Conservation (phyloP, 148 eudicot genomes). For the Rhododendron ovatum region DNA sequence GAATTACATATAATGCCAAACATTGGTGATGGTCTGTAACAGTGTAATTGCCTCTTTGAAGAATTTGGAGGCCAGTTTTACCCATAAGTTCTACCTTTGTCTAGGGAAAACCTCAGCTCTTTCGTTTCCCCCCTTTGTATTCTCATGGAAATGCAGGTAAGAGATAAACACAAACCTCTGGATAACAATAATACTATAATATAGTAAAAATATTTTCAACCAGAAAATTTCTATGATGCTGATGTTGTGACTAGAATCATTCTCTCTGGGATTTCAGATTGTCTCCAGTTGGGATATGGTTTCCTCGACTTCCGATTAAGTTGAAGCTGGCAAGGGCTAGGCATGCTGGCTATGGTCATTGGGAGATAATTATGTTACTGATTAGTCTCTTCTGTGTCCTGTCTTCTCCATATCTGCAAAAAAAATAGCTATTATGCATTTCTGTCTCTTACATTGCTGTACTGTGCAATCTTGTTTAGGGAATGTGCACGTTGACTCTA, state of each 20-base stretch:
- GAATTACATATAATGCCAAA: background rate
- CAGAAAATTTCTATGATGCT: background rate
- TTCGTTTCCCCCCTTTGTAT: background rate
- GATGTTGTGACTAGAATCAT: background rate
- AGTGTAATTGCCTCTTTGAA: too few relatives aligned
- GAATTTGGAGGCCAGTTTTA: too few relatives aligned
- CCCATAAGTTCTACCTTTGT: too few relatives aligned
- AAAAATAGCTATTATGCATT: background rate
- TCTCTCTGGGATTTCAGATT: background rate
- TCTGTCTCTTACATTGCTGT: background rate
- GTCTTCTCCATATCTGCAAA: background rate
- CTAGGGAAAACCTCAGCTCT: too few relatives aligned
- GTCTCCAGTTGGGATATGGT: background rate
- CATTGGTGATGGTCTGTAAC: background rate
- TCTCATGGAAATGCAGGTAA: background rate
- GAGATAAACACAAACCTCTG: background rate
- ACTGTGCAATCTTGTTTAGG: constrained; percentile 18
- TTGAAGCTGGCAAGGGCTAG: background rate
- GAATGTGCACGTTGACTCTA: constrained; percentile 50
- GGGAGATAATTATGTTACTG: background rate
- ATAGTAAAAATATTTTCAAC: background rate
- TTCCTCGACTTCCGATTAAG: background rate
- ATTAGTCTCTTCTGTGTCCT: background rate
- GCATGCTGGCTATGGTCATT: background rate
- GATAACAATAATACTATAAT: background rate